phyloP scores from a whole-genome alignment of 768 basidiomycete genomes.

The Hortiboletus campestris region DNA sequence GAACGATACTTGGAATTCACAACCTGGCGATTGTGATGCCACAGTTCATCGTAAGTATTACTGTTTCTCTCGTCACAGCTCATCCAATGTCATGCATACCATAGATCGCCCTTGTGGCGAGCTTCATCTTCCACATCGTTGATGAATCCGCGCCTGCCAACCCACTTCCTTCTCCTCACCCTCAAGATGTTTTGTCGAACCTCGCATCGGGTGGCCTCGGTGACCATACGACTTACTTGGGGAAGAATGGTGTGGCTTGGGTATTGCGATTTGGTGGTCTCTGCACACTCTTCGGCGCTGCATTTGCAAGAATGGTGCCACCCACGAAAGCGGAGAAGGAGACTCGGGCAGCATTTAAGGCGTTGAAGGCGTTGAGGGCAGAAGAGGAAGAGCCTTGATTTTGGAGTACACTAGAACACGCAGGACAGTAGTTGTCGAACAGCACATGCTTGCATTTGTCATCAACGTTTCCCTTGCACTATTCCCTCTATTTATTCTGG shows the following conservation, averaged over 20 bases:
- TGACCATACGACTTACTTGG: slow-evolving; percentile 59
- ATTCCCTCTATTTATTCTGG: slow-evolving; percentile 1
- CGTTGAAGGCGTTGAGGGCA: slow-evolving; percentile 73
- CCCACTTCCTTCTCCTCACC: slow-evolving; percentile 25
- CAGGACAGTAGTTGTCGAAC: neutral
- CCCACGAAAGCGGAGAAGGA: slow-evolving; percentile 90
- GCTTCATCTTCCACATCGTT: slow-evolving; percentile 78
- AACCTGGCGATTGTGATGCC: slow-evolving; percentile 95
- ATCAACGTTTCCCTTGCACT: slow-evolving; percentile 1
- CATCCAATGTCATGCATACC: neutral
- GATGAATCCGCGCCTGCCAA: slow-evolving; percentile 44
- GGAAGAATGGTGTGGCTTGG: slow-evolving; percentile 92
- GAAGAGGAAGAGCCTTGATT: slow-evolving; percentile 49
- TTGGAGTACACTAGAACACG: neutral
- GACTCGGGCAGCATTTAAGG: slow-evolving; percentile 76
- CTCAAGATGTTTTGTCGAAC: slow-evolving; percentile 31
- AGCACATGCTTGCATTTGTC: slow-evolving; percentile 16
- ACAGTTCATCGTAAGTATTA: slow-evolving; percentile 77
- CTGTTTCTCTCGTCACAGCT: neutral
- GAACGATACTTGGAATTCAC: slow-evolving; percentile 92
- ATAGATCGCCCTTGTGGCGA: slow-evolving; percentile 84
- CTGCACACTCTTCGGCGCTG: slow-evolving; percentile 77
- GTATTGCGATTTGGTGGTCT: slow-evolving; percentile 89
- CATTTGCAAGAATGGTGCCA: slow-evolving; percentile 77
- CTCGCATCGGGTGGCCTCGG: slow-evolving; percentile 27